Evolutionary conservation across 108 stramenopile genomes (phyloP).

Genomic region (Cyclostephanos invisitatus): DNA sequence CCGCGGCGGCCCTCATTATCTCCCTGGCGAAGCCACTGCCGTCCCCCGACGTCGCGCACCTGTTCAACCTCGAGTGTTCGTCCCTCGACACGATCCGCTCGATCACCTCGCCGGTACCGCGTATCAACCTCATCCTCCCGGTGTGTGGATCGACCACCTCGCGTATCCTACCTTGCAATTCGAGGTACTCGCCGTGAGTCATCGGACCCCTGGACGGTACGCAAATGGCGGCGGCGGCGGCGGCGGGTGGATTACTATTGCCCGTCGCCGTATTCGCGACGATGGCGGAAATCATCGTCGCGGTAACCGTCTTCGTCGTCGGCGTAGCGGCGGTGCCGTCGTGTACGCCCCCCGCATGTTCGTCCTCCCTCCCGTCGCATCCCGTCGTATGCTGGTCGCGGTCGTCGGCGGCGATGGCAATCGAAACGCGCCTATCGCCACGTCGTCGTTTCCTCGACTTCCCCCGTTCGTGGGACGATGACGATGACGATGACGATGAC

Average conservation of each 20-base stretch:
- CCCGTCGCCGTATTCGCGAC: constrained; percentile 12
- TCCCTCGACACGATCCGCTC: constrained; percentile 85
- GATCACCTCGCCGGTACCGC: constrained; percentile 92
- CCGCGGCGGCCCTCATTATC: constrained; percentile 26
- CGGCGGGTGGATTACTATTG: constrained; percentile 13
- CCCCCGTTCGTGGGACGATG: background rate
- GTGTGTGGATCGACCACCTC: constrained; percentile 87
- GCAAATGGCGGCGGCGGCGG: constrained; percentile 8
- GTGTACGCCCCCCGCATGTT: background rate
- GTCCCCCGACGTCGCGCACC: constrained; percentile 77
- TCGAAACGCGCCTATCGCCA: background rate
- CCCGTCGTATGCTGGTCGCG: background rate
- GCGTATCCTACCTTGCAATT: constrained; percentile 70
- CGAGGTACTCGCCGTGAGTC: constrained; percentile 78
- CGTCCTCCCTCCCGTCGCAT: constrained; percentile 1
- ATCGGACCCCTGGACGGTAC: constrained; percentile 68
- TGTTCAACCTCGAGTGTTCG: constrained; percentile 79
- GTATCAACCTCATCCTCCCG: constrained; percentile 73
- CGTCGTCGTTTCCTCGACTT: background rate
- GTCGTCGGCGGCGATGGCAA: background rate
- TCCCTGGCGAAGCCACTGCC: constrained; percentile 59
- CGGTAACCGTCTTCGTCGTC: background rate
- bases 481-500: background rate
- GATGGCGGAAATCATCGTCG: background rate
- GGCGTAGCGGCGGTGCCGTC: background rate